Evolutionary conservation across 345 rosid genomes (phyloP), one percentile per base, ranked within the genome.

Genomic region (Sisymbrium altissimum): DNA sequence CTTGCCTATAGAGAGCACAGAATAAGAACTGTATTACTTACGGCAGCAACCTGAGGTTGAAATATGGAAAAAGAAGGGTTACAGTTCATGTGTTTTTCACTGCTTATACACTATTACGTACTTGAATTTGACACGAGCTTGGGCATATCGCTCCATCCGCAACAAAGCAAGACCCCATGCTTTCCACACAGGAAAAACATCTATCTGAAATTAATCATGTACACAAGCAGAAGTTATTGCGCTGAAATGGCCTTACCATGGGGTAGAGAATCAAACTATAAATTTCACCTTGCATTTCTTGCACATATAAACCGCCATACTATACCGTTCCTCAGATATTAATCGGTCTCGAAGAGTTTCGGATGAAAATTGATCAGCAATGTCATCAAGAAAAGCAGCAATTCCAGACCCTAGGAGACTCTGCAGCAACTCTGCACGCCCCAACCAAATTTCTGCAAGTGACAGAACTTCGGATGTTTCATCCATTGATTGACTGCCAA

Each of bases 141-240:
- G 98, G 0, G 81, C 83, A 70, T 94, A 91, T 79, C 84, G 98
- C 78, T 89, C 98, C 87, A 86, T 89, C 84, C 87, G 88, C 73
- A 94, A 81, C 78, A 94, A 87, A 80, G 98, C 98, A 85, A 88
- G 97, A 39, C 98, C 98, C 98, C 98, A 94, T 17, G 97, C 97
- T 83, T 82, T 94, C 98, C 98, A 94, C 41, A 89, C 98, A 7
- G 93, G 98, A 76, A 89, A 87, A 75, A 86, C 91, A 78, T 94
- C 97, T 79, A 94, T 88, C 98, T 94, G 87, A 76, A 70, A 78
- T 32, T 73, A 59, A 73, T 39, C 41, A 43, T 48, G 25, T 9
- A 69, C 19, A 73, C 69, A 64, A 75, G 29, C 75, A 59, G 50
- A 56, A 63, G 52, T 44, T 64, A 50, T 60, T 72, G 53, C 52